phyloP scores from a whole-genome alignment of 2,329 filamentous ascomycete genomes.

The Neofusicoccum kwambonambiense region DNA sequence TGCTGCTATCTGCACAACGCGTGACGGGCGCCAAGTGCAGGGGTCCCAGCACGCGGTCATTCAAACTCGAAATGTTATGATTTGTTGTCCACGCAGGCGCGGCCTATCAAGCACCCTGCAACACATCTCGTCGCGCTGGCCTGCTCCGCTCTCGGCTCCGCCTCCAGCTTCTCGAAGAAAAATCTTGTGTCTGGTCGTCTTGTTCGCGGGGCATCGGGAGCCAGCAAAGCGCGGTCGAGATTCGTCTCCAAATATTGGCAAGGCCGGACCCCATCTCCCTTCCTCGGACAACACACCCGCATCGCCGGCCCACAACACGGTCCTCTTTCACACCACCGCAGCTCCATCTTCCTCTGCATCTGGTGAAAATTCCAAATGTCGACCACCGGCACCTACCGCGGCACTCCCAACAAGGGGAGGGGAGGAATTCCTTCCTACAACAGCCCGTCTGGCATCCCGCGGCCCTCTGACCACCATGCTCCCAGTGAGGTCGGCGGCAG shows the following conservation, averaged over 20 bases:
- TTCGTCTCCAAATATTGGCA: slow-evolving; percentile 12
- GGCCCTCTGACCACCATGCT: slow-evolving; percentile 53
- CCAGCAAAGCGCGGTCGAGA: slow-evolving; percentile 6
- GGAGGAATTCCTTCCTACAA: slow-evolving; percentile 60
- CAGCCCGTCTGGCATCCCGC: slow-evolving; percentile 69
- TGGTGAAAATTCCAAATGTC: slow-evolving; percentile 48
- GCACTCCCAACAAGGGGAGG: slow-evolving; percentile 64
- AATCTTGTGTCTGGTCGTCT: background rate
- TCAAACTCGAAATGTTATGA: slow-evolving; percentile 1
- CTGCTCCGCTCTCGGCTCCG: slow-evolving; percentile 12
- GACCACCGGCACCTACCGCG: slow-evolving; percentile 62
- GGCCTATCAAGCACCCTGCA: slow-evolving; percentile 15
- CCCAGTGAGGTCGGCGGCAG: slow-evolving; percentile 35
- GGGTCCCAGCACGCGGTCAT: background rate
- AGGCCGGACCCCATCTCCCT: slow-evolving; percentile 3
- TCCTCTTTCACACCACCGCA: slow-evolving; percentile 11
- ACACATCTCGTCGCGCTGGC: background rate
- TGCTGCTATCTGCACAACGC: background rate
- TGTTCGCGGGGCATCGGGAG: background rate
- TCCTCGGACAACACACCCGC: slow-evolving; percentile 1
- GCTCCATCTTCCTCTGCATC: background rate
- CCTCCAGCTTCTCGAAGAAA: background rate
- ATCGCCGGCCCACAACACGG: slow-evolving; percentile 11
- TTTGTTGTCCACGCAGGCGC: background rate
- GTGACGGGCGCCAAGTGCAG: background rate